Evolutionary conservation across 2,329 filamentous ascomycete species (phyloP).

Genomic region (Fusarium fujikuroi): DNA sequence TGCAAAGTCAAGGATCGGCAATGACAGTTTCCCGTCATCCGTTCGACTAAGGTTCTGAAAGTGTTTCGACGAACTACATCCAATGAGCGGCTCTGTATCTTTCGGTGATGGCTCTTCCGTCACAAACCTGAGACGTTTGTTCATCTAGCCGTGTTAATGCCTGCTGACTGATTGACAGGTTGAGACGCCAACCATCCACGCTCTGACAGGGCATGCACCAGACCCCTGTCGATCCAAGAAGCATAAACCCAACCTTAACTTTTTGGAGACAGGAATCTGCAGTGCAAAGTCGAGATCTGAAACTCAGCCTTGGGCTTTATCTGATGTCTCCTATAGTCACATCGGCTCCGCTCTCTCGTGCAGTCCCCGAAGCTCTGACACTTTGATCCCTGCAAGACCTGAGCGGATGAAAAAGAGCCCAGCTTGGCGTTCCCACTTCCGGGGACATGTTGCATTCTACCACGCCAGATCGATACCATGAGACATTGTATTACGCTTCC

Average conservation of each 20-base stretch:
- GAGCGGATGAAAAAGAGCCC: constrained; percentile 9
- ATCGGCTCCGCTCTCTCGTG: not conserved
- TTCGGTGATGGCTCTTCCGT: constrained; percentile 7
- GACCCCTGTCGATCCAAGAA: constrained; percentile 22
- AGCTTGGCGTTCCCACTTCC: constrained; percentile 16
- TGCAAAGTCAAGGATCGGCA: not conserved
- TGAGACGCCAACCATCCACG: not conserved
- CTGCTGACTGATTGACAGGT: not conserved
- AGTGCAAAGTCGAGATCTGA: not conserved
- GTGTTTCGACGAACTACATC: not conserved
- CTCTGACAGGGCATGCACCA: constrained; percentile 3
- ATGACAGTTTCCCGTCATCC: not conserved
- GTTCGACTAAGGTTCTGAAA: not conserved
- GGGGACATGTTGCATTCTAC: not conserved
- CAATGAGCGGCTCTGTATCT: not conserved
- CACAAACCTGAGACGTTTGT: constrained; percentile 13
- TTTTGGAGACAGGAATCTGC: not conserved
- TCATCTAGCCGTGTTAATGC: constrained; percentile 12
- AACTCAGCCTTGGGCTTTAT: not conserved
- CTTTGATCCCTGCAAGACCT: constrained; percentile 1
- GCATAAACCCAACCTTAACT: constrained; percentile 26
- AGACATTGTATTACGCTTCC: not conserved
- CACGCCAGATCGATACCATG: not conserved
- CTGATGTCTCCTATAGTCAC: not conserved
- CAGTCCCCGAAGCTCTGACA: constrained; percentile 1